Evolutionary conservation across 352 stramenopile genomes (phyloP).

Genomic region (Pythium grandisporangium): DNA sequence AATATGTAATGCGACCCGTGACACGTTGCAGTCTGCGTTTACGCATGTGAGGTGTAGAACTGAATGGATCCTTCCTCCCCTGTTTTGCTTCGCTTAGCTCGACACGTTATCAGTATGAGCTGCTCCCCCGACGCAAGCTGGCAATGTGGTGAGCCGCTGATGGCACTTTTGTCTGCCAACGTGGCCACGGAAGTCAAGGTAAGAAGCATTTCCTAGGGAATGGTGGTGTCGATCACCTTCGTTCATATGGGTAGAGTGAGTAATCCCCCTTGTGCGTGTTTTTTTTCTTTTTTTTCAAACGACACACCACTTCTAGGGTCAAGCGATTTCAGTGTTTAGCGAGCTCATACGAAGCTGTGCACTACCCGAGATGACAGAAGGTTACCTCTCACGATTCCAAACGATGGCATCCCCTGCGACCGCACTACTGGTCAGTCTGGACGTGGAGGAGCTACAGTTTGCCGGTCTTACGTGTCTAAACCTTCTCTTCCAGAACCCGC

Average conservation of each 20-base stretch:
- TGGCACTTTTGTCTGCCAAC: slow-evolving; percentile 17
- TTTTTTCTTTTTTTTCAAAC: too few species aligned
- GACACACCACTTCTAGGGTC: too few species aligned
- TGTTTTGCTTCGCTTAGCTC: slow-evolving; percentile 16
- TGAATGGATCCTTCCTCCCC: too few species aligned
- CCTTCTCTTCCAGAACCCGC: slow-evolving; percentile 17
- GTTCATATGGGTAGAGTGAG: too few species aligned
- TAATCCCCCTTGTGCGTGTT: too few species aligned
- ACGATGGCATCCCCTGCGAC: slow-evolving; percentile 18
- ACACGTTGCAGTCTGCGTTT: background rate
- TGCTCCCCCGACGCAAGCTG: slow-evolving; percentile 13
- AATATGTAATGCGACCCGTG: background rate
- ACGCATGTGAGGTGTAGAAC: background rate
- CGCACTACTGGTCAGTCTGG: slow-evolving; percentile 24
- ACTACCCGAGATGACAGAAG: background rate
- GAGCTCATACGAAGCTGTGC: slow-evolving; percentile 11
- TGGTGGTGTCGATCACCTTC: too few species aligned
- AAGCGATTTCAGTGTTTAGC: slow-evolving; percentile 14
- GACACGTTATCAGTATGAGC: slow-evolving; percentile 31
- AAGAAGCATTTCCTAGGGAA: too few species aligned
- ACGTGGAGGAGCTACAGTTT: slow-evolving; percentile 20
- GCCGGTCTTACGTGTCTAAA: slow-evolving; percentile 26
- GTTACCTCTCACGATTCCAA: slow-evolving; percentile 13
- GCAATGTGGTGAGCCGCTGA: slow-evolving; percentile 41
- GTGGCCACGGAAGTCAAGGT: slow-evolving; percentile 14